Evolutionary conservation across 1,284 basidiomycete genomes (phyloP), one percentile per base, ranked within the genome.

Genomic region (Inonotus obliquus): DNA sequence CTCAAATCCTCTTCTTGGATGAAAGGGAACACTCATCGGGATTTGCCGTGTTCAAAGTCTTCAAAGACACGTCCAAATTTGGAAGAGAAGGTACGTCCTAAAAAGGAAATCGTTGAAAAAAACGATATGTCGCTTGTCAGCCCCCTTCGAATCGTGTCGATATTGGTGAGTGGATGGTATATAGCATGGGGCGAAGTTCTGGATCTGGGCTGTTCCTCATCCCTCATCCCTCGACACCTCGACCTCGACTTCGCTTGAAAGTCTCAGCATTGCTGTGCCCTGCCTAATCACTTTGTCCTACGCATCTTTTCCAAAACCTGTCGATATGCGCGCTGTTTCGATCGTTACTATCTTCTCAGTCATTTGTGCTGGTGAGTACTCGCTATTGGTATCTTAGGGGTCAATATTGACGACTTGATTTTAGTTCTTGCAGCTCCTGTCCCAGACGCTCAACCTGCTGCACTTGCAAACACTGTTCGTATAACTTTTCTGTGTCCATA

Each of bases 321-420:
- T 54, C 52, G 48, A 48, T 41, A 60, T 60, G 59, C 59, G 59
- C 44, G 39, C 45, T 44, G 29, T 60, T 38, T 60, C 59, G 27
- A 48, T 60, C 59, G n/a, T 60, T 45, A 55, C 49, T 41, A 38
- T 60, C 27, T 29, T 60, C 52, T 38, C 59, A 38, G 35, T 60
- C 29, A 44, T 37, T 44, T 60, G 44, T 32, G 29, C 44, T 23
- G 59, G 59, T 60, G 51, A 52, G 51, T 52, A 9, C 13, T 27
- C 19, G 2, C n/a, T 23, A 23, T 52, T n/a, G 14, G 14, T 52
- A 23, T 4, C 14, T 9, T 6, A 32, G 10, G 19, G 5, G 13
- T 4, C 7, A 13, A 14, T 35, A 35, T 17, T 52, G 51, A 52
- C 51, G 48, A 35, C 27, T 27, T n/a, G 21, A 7, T 11, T 19